Evolutionary conservation across 225 moss, liverwort and hornwort genomes (phyloP), one percentile per base, ranked within the genome.

Genomic region (Pseudoscleropodium purum): DNA sequence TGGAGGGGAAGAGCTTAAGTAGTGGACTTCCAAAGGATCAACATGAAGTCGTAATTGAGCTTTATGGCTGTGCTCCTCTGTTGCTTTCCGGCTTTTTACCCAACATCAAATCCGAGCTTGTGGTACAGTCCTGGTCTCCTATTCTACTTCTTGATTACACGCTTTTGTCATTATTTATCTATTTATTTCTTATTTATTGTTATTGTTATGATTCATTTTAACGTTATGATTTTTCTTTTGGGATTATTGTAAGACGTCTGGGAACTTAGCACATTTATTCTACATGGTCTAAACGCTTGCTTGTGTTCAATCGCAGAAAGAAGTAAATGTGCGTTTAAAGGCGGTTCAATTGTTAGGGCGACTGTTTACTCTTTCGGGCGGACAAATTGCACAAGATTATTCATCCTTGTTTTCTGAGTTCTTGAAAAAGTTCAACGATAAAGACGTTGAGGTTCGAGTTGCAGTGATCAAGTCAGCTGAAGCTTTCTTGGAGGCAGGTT

Each of bases 31-130:
- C 94, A 65, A 95, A 96, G 89, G 94, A 95, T 89, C 97, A 96
- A 68, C 97, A 97, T 83, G 96, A 95, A 90, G 90, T 97, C 37
- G 94, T 99, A 68, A 90, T 92, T 83, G 99, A 97, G 90, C 95
- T 99, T 34, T 99, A 97, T 85, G 86, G 91, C 76, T 95, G 97
- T 93, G 95, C 97, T 69, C 96, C 97, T 85, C 94, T 95, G 88
- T 93, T 97, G 95, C 95, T 97, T 41, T 87, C 96, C 73, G 97
- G 96, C 41, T 92, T 96, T 70, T 95, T 97, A 82, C 99, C 96
- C 43, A 96, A 92, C 88, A 89, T 99, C 65, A 97, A 95, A 19
- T 95, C 95, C 86, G 97, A 99, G 92, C 94, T 99, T 84, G 91
- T 90, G 96, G 99, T 97, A 93, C 41, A 81, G 87, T 92, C 69